Evolutionary conservation across 2,329 filamentous ascomycete species (phyloP).

Genomic region (Trichoderma gracile): DNA sequence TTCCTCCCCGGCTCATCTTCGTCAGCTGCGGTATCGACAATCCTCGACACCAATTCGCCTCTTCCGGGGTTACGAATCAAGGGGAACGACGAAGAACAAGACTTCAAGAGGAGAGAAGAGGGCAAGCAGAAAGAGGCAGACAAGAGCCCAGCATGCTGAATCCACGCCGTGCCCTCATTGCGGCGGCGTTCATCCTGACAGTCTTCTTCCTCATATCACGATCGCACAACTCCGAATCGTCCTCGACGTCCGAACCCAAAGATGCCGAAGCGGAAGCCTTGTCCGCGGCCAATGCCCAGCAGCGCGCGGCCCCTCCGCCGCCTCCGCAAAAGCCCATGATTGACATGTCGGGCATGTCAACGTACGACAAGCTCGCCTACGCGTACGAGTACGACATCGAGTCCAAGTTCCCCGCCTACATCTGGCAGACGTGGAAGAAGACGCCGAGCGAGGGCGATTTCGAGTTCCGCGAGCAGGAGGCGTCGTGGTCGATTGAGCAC

Average conservation of each 20-base stretch:
- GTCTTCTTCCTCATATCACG: conserved; percentile 69
- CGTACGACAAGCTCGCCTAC: conserved; percentile 82
- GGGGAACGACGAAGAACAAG: background rate
- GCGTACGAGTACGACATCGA: conserved; percentile 92
- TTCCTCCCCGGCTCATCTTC: background rate
- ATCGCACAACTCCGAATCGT: conserved; percentile 46
- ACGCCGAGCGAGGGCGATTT: conserved; percentile 78
- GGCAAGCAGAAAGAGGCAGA: background rate
- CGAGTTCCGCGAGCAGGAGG: conserved; percentile 77
- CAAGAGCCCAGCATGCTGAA: conserved; percentile 63
- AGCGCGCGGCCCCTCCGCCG: conserved; percentile 25
- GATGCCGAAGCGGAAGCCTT: conserved; percentile 28
- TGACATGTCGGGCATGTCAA: conserved; percentile 70
- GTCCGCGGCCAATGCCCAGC: background rate
- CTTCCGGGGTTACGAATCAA: background rate
- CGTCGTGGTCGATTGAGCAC: conserved; percentile 84
- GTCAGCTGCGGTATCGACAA: background rate
- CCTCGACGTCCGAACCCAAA: conserved; percentile 25
- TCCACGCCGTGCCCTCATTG: conserved; percentile 72
- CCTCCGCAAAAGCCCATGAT: conserved; percentile 62
- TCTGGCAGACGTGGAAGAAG: conserved; percentile 99
- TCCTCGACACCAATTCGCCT: background rate
- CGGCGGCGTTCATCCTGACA: conserved; percentile 67
- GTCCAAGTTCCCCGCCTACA: conserved; percentile 90
- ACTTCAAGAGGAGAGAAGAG: background rate